Base-by-base conservation (phyloP, 805 yeast species). In the Myxozyma vanderwaltii region DNA sequence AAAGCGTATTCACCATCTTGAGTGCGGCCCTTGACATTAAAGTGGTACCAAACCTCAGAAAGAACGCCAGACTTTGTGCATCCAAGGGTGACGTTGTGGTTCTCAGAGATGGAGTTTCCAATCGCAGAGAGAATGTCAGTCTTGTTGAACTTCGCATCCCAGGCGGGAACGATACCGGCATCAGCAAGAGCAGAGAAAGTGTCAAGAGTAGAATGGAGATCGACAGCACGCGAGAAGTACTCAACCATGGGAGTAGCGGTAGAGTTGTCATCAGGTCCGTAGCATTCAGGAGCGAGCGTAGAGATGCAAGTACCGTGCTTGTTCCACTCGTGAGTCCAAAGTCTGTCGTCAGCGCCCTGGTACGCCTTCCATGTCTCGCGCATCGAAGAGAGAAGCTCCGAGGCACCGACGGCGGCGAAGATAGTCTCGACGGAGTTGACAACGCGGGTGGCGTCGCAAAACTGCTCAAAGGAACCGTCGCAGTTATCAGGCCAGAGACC, bases 271-370 rank as follows among this genome's bases (percentile, higher is more conserved):
- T 54, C 50, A 12, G 53, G 67, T 5, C 74, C 74, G 72, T 90
- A 91, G 72, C 98, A 91, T 3, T 72, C 66, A 2, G 94, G 88
- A 56, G 80, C 82, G 47, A 91, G 76, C 0, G 97, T 90, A 49
- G 85, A 82, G 80, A 91, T 85, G 74, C 97, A 91, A 8, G 96
- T 90, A 24, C 91, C 97, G 71, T 91, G 98, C 72, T 91, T 91
- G 76, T 91, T 91, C 79, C 82, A 91, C 74, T 91, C 97, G 73
- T 91, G 97, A 36, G 81, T 79, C 98, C 98, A 91, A 51, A 91
- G 75, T 4, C 79, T 70, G 58, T 82, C 85, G 70, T 87, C 92
- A 57, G 81, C 72, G 10, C 89, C 89, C 51, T 82, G 83, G 68
- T 80, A 81, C 68, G 86, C 86, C 71, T 86, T 86, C 97, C 97